phyloP scores from a whole-genome alignment of 306 rosid genomes.

The Pueraria montana region DNA sequence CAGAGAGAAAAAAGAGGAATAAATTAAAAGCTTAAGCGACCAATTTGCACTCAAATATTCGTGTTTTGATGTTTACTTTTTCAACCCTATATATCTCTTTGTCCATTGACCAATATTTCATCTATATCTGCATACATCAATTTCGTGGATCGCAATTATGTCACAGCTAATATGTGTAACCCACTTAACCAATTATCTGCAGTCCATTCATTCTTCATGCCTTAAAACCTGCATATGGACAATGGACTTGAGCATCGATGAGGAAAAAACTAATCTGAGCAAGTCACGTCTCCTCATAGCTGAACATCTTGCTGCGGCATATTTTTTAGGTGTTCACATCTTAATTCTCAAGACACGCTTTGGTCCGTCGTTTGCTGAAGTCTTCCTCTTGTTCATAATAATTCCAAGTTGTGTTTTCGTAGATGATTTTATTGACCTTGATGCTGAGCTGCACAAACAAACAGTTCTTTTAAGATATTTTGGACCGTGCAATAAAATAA shows the following conservation, averaged over 20 bases:
- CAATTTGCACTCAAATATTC: conserved; percentile 36
- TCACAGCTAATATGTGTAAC: conserved; percentile 20
- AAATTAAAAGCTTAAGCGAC: conserved; percentile 10
- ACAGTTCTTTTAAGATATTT: conserved; percentile 12
- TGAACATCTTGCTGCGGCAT: conserved; percentile 16
- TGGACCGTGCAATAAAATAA: conserved; percentile 11
- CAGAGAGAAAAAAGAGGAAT: neutral
- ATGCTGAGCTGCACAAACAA: conserved; percentile 39
- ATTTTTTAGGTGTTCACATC: conserved; percentile 34
- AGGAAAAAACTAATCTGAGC: neutral
- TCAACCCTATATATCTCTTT: conserved; percentile 19
- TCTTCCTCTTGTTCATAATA: conserved; percentile 27
- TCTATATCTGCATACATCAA: neutral
- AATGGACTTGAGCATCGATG: conserved; percentile 20
- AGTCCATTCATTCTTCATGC: neutral
- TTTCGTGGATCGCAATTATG: conserved; percentile 17
- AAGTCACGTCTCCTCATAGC: neutral
- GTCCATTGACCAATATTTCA: conserved; percentile 46
- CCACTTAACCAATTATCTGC: neutral
- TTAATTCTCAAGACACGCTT: neutral
- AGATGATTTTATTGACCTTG: conserved; percentile 43
- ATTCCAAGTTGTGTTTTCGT: conserved; percentile 33
- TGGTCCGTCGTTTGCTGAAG: conserved; percentile 23
- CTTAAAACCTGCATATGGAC: conserved; percentile 19
- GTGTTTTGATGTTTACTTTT: conserved; percentile 14